Percentiles rank a stretch among this genome's conserved stretches.
Evolutionary conservation across 2,329 filamentous ascomycete species (phyloP).

Genomic region (Incumbomyces delicatus): DNA sequence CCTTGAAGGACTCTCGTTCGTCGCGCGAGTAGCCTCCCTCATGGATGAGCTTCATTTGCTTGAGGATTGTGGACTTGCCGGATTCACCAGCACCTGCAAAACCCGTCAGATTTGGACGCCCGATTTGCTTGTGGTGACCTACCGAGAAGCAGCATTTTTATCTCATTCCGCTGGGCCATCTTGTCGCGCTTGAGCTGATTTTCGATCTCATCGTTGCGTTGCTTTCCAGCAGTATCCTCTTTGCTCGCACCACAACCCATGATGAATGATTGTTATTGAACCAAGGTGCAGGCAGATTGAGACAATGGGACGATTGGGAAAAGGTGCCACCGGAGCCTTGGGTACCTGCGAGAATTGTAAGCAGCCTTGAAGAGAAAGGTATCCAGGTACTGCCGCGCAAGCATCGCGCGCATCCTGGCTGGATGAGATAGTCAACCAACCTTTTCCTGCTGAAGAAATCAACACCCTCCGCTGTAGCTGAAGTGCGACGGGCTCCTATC

Average conservation of each 20-base stretch:
- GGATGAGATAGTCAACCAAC: too few relatives aligned
- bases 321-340: neutral
- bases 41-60: conserved; percentile 99
- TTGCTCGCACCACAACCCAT: conserved; percentile 99
- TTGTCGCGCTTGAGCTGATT: conserved; percentile 98
- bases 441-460: too few relatives aligned
- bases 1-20: conserved; percentile 60
- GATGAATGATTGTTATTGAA: conserved; percentile 41
- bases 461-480: too few relatives aligned
- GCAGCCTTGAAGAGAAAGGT: too few relatives aligned
- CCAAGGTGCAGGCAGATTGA: neutral
- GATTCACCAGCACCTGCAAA: conserved; percentile 85
- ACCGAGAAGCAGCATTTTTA: conserved; percentile 99
- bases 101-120: neutral
- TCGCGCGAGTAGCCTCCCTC: conserved; percentile 98
- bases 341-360: neutral
- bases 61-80: conserved; percentile 86
- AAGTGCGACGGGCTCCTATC: too few relatives aligned
- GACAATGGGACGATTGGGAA: neutral
- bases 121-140: conserved; percentile 32
- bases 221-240: conserved; percentile 99
- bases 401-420: too few relatives aligned
- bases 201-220: conserved; percentile 99
- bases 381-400: too few relatives aligned
- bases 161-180: conserved; percentile 98